phyloP scores from a whole-genome alignment of 176 grass and related monocot genomes.

The Raddia distichophylla region DNA sequence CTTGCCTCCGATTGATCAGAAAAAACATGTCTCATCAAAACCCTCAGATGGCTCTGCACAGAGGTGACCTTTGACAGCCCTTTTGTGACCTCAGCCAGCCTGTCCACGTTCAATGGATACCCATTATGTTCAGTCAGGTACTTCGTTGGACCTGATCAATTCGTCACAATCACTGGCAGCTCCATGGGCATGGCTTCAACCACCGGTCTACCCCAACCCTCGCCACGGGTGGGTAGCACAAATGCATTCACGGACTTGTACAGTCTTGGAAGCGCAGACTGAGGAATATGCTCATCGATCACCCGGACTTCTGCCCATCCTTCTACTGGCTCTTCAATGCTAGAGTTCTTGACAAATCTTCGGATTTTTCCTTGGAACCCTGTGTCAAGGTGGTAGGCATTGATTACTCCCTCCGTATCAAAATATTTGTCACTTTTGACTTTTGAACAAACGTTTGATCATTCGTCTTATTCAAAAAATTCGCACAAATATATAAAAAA shows the following conservation, averaged over 20 bases:
- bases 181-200: constrained; percentile 78
- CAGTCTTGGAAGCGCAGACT: constrained; percentile 58
- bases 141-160: constrained; percentile 70
- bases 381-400: constrained; percentile 61
- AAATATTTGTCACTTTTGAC: too few relatives aligned
- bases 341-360: constrained; percentile 43
- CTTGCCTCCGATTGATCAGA: constrained; percentile 40
- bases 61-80: constrained; percentile 65
- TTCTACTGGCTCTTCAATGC: constrained; percentile 39
- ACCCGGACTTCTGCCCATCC: constrained; percentile 58
- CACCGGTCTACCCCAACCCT: constrained; percentile 71
- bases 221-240: constrained; percentile 62
- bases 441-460: too few relatives aligned
- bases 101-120: constrained; percentile 54
- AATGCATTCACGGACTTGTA: constrained; percentile 61
- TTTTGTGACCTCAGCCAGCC: constrained; percentile 47
- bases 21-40: constrained; percentile 59
- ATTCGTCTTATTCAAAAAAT: too few relatives aligned
- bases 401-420: too few relatives aligned
- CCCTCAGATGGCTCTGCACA: constrained; percentile 57
- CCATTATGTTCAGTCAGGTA: constrained; percentile 68
- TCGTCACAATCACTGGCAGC: constrained; percentile 63
- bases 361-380: constrained; percentile 48
- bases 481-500: too few relatives aligned
- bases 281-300: constrained; percentile 58